Evolutionary conservation across 2,329 filamentous ascomycete genomes (phyloP).

Genomic region (Cladophialophora chaetospira): DNA sequence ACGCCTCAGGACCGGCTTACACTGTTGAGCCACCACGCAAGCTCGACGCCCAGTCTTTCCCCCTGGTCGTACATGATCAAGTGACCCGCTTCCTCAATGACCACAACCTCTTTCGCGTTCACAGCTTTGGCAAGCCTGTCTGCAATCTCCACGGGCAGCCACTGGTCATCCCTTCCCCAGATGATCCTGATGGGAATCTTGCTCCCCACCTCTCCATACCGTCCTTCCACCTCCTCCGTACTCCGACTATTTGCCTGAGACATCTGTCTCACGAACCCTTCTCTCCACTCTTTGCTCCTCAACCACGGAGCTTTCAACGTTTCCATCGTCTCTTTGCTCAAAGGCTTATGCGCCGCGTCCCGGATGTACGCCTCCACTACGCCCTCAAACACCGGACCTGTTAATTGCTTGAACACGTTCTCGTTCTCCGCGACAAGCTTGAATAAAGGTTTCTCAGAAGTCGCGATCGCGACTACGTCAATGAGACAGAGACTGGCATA

Average conservation of each 20-base stretch:
- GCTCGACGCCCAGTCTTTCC: slow-evolving; percentile 43
- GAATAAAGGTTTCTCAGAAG: slow-evolving; percentile 50
- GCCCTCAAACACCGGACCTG: slow-evolving; percentile 39
- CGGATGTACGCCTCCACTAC: slow-evolving; percentile 46
- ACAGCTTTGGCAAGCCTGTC: slow-evolving; percentile 37
- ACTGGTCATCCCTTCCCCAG: slow-evolving; percentile 49
- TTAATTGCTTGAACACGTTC: slow-evolving; percentile 40
- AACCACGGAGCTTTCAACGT: slow-evolving; percentile 44
- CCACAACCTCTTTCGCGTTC: slow-evolving; percentile 38
- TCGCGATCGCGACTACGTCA: slow-evolving; percentile 48
- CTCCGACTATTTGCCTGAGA: slow-evolving; percentile 39
- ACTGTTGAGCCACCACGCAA: slow-evolving; percentile 39
- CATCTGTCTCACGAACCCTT: slow-evolving; percentile 47
- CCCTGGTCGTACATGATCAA: slow-evolving; percentile 49
- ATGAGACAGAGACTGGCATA: slow-evolving; percentile 47
- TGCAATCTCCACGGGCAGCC: slow-evolving; percentile 48
- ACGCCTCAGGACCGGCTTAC: too few species aligned
- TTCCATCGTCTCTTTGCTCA: slow-evolving; percentile 40
- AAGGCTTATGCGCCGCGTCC: slow-evolving; percentile 39
- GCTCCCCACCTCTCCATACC: slow-evolving; percentile 41
- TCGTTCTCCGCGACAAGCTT: slow-evolving; percentile 43
- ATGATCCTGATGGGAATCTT: slow-evolving; percentile 46
- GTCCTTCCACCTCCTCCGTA: slow-evolving; percentile 42
- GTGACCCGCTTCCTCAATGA: slow-evolving; percentile 48
- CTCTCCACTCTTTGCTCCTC: slow-evolving; percentile 32